Evolutionary conservation across 2,329 filamentous ascomycete species (phyloP), one percentile per base, ranked within the genome.

Genomic region (Colletotrichum sp.): DNA sequence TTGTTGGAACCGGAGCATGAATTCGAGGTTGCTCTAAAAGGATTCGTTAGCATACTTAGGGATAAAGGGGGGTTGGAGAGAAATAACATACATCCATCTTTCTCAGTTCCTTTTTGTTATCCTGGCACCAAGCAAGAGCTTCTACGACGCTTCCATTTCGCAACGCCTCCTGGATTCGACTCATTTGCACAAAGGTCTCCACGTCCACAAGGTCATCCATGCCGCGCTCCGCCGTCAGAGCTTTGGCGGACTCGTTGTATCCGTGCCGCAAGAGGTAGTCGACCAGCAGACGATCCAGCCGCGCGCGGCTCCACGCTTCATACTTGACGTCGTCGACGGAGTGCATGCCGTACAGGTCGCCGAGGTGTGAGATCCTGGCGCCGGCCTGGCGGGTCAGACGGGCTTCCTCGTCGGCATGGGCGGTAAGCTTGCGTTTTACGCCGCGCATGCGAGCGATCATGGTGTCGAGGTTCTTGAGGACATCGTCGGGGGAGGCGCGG

Each of bases 241-340:
- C 91, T 65, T 88, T 89, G 3, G 97, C 97, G 79, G 93, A 97
- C 26, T 94, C 91, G 21, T 91, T 91, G 82, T 96, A 98, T 5
- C 96, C 96, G 76, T 93, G 93, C 10, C 97, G 91, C 65, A 98
- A 87, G 78, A 99, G 89, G 84, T 98, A 98, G 82, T 99, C 97
- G n/a, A 98, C 94, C 64, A 99, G 86, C 73, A 98, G 86, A 21
- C 97, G 89, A 84, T 98, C 94, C 60, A 99, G 88, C 26, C 97
- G 89, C 52, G 91, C 91, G 70, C 95, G 91, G 76, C 94, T 95
- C 97, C 97, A 99, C 73, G 91, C 88, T 82, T 98, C 96, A 85
- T 98, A 99, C 82, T 95, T 95, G 79, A 98, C 95, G 83, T 99
- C 97, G 68, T 95, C 94, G 76, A 98, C 88, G 76, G 92, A 94